Base-by-base conservation (phyloP, 768 basidiomycete genomes). In the Mycena chlorophos region DNA sequence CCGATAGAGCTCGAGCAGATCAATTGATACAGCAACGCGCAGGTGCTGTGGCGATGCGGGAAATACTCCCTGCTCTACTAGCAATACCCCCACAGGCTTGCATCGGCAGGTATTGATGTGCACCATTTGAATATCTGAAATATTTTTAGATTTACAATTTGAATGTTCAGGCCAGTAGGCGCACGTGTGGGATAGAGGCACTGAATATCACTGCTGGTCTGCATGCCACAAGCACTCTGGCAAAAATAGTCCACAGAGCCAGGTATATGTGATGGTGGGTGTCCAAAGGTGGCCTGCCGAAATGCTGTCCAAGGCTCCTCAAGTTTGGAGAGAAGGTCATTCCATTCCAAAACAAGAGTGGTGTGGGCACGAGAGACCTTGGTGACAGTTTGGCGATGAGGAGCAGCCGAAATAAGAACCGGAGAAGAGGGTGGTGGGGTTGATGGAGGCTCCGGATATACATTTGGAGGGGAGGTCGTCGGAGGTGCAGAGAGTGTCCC, bases 1-100 rank as follows among this genome's bases (percentile, higher is more conserved):
- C 12, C 42, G 43, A 39, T 66, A 66, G 13, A 66, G 48, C 0
- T 63, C 56, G 6, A 66, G 40, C 0, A 66, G 55, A 17, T 62
- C 46, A 12, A 58, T 56, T 22, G 63, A 64, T 14, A 66, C 34
- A 1, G 57, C 57, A 14, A 57, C 52, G 4, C 53, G 54, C 26
- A 63, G 63, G 8, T 46, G 26, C 10, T 39, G 49, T 5, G 65
- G 65, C 8, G 63, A 52, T 1, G 56, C 47, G 2, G 65, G 60
- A 30, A 66, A 66, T 26, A 63, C 42, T 5, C 62, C 62, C 31
- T 61, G 22, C 17, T 29, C 8, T 17, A 64, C 55, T 8, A 64
- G 60, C 0, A 57, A 47, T 4, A 52, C 47, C 0, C 43, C 26
- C 16, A 57, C 30, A 2, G 54, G 53, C 29, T 53, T 23, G 27